phyloP scores from a whole-genome alignment of 805 yeast genomes.

The Lipomyces kockii region DNA sequence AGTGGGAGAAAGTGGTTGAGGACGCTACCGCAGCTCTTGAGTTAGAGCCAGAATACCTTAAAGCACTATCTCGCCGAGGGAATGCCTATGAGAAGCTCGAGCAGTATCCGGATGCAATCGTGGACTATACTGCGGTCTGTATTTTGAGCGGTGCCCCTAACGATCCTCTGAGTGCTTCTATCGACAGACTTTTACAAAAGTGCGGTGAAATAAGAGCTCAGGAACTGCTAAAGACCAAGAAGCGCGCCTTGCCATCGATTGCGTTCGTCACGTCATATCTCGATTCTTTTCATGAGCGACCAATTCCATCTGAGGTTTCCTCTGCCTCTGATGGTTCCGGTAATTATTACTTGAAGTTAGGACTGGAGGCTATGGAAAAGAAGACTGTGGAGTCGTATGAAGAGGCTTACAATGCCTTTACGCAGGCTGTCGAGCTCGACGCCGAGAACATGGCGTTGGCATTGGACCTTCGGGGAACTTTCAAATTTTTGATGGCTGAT shows the following conservation, averaged over 20 bases:
- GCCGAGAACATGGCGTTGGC: slow-evolving; percentile 63
- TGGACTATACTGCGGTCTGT: slow-evolving; percentile 87
- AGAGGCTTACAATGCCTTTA: slow-evolving; percentile 58
- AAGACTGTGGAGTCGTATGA: slow-evolving; percentile 65
- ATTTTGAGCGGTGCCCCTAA: slow-evolving; percentile 83
- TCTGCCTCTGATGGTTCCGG: slow-evolving; percentile 62
- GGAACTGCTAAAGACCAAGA: slow-evolving; percentile 57
- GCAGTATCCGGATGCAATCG: slow-evolving; percentile 80
- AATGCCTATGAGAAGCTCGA: slow-evolving; percentile 85
- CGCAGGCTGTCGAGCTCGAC: slow-evolving; percentile 41
- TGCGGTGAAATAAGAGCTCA: slow-evolving; percentile 76
- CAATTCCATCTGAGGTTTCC: slow-evolving; percentile 52
- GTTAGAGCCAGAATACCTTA: slow-evolving; percentile 86
- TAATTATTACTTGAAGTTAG: slow-evolving; percentile 50
- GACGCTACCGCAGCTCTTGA: slow-evolving; percentile 86
- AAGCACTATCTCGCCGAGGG: slow-evolving; percentile 92
- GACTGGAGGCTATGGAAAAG: slow-evolving; percentile 41
- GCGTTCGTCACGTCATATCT: slow-evolving; percentile 85
- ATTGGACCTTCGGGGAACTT: slow-evolving; percentile 80
- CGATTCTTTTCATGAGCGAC: slow-evolving; percentile 75
- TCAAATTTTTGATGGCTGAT: slow-evolving; percentile 79
- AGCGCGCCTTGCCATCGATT: slow-evolving; percentile 73
- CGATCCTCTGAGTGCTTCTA: slow-evolving; percentile 72
- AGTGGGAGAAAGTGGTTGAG: slow-evolving; percentile 81
- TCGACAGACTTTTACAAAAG: slow-evolving; percentile 84